Evolutionary conservation across 192 early-diverging fungal genomes (phyloP), one percentile per base, ranked within the genome.

Genomic region (Podila epigama): DNA sequence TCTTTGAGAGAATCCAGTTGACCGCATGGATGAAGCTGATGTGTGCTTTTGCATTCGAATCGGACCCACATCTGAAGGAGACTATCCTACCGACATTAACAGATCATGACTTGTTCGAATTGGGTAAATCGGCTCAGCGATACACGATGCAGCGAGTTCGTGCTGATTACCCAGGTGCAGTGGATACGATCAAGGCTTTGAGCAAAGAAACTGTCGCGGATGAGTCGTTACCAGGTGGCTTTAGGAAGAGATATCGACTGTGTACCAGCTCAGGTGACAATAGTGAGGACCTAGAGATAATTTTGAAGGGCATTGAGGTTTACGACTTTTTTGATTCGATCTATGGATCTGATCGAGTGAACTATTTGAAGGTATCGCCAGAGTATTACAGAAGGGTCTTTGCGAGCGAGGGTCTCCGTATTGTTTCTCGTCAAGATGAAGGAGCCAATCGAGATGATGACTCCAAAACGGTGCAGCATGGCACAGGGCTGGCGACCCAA

Each of bases 231-330:
- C n/a, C n/a, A n/a, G 35, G 32, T 37, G 8, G 35, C 2, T n/a
- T 33, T 29, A 51, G 2, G 57, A 22, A 15, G 15, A 18, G 31
- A 2, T 61, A 37, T 34, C 66, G 42, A 25, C 18, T 77, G 1
- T 77, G 33, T 60, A 68, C 66, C 15, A 77, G 72, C n/a, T 77
- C 72, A 27, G 65, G 37, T 4, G 72, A 77, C 52, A 51, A 54
- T 5, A 51, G 18, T 13, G 60, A 77, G 29, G 72, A 77, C 32
- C 54, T 77, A 10, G 65, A 77, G 44, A 1, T 16, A 11, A 68
- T 68, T 34, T 16, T 77, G 50, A 42, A 44, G 50, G 66, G 73
- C 8, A 15, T 77, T 8, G 73, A 27, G 0, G 66, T 63, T 3
- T 52, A 58, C 11, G 73, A 77, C 8, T 68, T 42, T 29, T 77